These are phyloP conservation scores for Cystoderma amianthinum DNA, from an alignment of 768 basidiomycete species.

Conservation along the genomic window DNA sequence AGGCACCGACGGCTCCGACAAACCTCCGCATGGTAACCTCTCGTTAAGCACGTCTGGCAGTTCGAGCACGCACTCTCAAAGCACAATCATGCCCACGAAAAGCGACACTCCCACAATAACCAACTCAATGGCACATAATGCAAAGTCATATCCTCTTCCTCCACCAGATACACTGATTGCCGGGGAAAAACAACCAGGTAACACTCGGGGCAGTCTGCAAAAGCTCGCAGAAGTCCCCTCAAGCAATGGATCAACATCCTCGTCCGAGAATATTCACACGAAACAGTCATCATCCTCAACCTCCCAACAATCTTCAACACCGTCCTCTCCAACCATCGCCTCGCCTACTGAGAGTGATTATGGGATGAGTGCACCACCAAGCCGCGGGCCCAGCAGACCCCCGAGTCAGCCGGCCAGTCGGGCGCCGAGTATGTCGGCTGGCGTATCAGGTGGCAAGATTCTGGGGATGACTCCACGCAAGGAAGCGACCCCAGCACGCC, in stretches of 20 bases:
- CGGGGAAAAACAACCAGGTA: constrained; percentile 44
- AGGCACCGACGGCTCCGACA: constrained; percentile 51
- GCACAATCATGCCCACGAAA: constrained; percentile 9
- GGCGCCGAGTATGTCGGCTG: constrained; percentile 42
- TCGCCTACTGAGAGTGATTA: constrained; percentile 56
- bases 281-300: constrained; percentile 11
- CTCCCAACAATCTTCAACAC: constrained; percentile 13
- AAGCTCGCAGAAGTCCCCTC: constrained; percentile 20
- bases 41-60: constrained; percentile 7
- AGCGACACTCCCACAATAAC: constrained; percentile 10
- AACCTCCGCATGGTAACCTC: constrained; percentile 37
- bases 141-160: constrained; percentile 35
- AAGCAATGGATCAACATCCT: constrained; percentile 19
- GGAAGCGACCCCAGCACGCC: constrained; percentile 13
- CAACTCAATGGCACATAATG: constrained; percentile 6
- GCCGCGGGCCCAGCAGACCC: constrained; percentile 50
- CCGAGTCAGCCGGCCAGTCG: constrained; percentile 43
- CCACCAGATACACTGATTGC: constrained; percentile 40
- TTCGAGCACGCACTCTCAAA: constrained; percentile 7
- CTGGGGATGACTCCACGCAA: constrained; percentile 10
- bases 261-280: constrained; percentile 21
- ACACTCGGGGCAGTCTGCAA: constrained; percentile 36
- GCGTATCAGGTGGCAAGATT: constrained; percentile 29
- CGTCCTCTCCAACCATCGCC: constrained; percentile 20
- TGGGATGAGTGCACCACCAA: constrained; percentile 49